Evolutionary conservation across 2,329 filamentous ascomycete genomes (phyloP), one percentile per base, ranked within the genome.

Genomic region (Calonectria honghensis): DNA sequence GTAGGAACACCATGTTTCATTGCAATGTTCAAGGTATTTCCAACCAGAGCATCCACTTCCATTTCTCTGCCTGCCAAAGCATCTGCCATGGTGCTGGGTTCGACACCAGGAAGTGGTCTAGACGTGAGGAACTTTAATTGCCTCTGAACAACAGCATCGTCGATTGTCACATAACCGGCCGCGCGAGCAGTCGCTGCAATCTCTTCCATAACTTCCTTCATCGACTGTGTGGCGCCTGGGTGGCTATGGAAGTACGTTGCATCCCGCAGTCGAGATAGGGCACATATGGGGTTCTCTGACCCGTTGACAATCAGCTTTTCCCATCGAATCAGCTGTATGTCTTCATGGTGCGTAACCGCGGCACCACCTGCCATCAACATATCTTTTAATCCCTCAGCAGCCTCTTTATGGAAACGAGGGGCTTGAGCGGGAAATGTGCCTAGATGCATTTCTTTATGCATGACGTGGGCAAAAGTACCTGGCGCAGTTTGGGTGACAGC

Each of bases 41-140:
- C 68, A 24, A 70, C 16, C 14, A 70, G 14, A 31, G 68, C 68
- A 39, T 70, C 68, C 6, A 48, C 45, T 10, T 70, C 68, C 57
- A 70, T 70, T 7, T 70, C 41, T 48, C 45, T 39, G 18, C 68
- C 57, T 4, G 57, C 31, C 16, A 70, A 41, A n/a, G 57, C 57
- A 41, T 70, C 68, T 2, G 45, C 45, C 68, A 70, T 70, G 4
- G 41, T 70, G 18, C 68, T 70, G 5, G 68, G 68, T 24, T 52
- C 68, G 4, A 52, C 57, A 1, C 68, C 35, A 31, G 68, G 57
- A 5, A 41, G 45, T n/a, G 32, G 41, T 27, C 57, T 52, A 1
- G 57, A 64, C 1, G 68, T 70, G n/a, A 70, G 14, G 18, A 64
- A 31, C 5, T 31, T 13, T 3, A 70, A 20, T 35, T 32, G 57